Evolutionary conservation across 2,329 filamentous ascomycete species (phyloP).

Genomic region (Monosporascus sp.): DNA sequence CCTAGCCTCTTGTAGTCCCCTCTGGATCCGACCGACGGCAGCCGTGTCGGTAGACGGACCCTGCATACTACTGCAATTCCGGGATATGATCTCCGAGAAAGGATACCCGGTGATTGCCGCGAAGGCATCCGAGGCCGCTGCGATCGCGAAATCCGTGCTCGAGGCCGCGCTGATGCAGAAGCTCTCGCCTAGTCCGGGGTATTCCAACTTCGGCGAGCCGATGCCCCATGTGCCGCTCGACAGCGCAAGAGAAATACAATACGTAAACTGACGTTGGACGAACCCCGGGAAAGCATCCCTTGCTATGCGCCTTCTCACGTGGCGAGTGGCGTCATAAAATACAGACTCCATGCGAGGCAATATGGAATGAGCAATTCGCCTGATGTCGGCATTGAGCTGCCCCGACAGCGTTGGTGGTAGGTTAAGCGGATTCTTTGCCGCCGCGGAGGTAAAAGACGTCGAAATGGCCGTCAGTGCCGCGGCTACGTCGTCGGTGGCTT

Average conservation of each 20-base stretch:
- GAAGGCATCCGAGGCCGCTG: conserved; percentile 46
- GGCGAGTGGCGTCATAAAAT: conserved; percentile 37
- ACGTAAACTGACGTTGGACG: conserved; percentile 45
- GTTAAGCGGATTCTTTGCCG: conserved; percentile 32
- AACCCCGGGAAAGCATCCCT: conserved; percentile 47
- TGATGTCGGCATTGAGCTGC: conserved; percentile 41
- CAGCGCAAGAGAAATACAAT: conserved; percentile 37
- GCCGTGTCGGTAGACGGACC: conserved; percentile 39
- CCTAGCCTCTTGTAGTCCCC: conserved; percentile 15
- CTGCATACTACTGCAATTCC: conserved; percentile 47
- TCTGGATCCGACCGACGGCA: conserved; percentile 33
- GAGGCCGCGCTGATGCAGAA: conserved; percentile 53
- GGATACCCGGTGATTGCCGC: conserved; percentile 45
- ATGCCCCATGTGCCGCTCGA: conserved; percentile 15
- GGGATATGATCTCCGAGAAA: conserved; percentile 40
- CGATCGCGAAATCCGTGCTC: conserved; percentile 44
- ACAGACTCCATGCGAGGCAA: conserved; percentile 42
- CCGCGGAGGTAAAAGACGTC: conserved; percentile 34
- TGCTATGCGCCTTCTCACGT: conserved; percentile 39
- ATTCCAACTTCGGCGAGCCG: conserved; percentile 31
- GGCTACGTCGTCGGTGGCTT: conserved; percentile 38
- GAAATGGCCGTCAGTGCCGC: conserved; percentile 41
- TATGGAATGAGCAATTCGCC: conserved; percentile 36
- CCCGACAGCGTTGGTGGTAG: conserved; percentile 36
- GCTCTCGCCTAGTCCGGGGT: conserved; percentile 51